A percentile compares a stretch with the other conserved stretches of the same genome.
These are phyloP conservation scores for Vanilla planifolia DNA, from an alignment of 106 monocot genomes.

Conservation along the genomic window DNA sequence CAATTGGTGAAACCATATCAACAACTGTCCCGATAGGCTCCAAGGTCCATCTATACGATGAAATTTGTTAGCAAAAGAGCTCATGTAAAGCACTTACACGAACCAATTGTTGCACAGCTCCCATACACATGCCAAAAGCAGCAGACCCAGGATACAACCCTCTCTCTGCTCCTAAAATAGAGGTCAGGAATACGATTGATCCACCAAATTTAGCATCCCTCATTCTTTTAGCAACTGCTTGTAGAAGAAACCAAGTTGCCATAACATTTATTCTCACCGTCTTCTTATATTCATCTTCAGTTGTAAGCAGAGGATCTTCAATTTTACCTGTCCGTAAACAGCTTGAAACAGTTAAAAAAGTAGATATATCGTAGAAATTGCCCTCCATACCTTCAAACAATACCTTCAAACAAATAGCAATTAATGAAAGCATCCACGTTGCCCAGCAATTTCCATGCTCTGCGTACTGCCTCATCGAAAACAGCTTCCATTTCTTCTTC, in stretches of 20 bases:
- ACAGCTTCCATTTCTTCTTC: conserved; percentile 45
- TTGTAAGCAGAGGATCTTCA: conserved; percentile 44
- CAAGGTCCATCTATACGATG: neutral
- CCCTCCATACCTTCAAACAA: too few relatives aligned
- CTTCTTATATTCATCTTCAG: conserved; percentile 69
- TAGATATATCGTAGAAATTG: too few relatives aligned
- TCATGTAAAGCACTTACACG: conserved; percentile 38
- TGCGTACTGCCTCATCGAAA: conserved; percentile 64
- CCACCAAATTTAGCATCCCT: conserved; percentile 55
- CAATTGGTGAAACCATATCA: neutral
- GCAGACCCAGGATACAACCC: conserved; percentile 79
- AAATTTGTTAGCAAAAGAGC: neutral
- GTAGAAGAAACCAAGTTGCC: conserved; percentile 89
- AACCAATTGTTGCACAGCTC: conserved; percentile 60
- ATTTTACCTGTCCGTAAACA: conserved; percentile 81
- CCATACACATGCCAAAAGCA: conserved; percentile 72
- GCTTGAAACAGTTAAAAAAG: neutral
- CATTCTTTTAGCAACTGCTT: conserved; percentile 72
- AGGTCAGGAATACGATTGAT: conserved; percentile 66
- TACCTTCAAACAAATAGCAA: conserved; percentile 79
- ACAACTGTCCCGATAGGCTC: too few relatives aligned
- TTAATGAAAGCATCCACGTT: conserved; percentile 77
- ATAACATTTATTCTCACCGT: conserved; percentile 55
- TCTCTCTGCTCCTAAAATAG: conserved; percentile 81
- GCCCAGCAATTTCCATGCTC: conserved; percentile 53